Conservation (phyloP, 768 basidiomycete species). For the Paxillus involutus region DNA sequence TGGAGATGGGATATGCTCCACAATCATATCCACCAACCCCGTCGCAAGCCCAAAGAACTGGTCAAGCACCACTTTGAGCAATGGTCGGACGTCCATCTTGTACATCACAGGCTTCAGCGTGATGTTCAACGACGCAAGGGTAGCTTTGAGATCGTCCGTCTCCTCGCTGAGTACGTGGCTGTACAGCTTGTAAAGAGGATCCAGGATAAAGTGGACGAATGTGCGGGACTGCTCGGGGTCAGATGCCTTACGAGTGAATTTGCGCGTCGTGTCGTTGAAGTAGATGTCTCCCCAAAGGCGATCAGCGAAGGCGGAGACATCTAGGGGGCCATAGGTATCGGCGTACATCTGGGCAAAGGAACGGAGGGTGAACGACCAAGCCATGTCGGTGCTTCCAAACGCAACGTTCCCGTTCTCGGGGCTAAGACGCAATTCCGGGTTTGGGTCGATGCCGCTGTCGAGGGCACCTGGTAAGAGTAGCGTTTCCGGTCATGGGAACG, state of each 20-base stretch:
- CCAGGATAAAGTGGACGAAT: conserved; percentile 95
- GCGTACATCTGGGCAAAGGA: conserved; percentile 98
- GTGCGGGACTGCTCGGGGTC: conserved; percentile 76
- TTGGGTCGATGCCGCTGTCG: conserved; percentile 76
- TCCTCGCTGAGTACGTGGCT: conserved; percentile 94
- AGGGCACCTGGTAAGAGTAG: background rate
- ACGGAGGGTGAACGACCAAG: conserved; percentile 92
- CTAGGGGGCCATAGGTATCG: conserved; percentile 83
- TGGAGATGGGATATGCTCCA: conserved; percentile 87
- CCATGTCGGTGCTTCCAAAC: conserved; percentile 96
- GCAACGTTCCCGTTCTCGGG: conserved; percentile 97
- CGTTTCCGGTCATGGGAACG: background rate
- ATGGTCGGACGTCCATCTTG: conserved; percentile 97
- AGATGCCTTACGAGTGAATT: conserved; percentile 83
- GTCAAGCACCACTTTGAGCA: conserved; percentile 89
- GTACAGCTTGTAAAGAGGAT: conserved; percentile 96
- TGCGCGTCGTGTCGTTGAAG: conserved; percentile 79
- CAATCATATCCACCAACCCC: conserved; percentile 91
- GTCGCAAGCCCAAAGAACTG: conserved; percentile 94
- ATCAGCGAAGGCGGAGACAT: conserved; percentile 82
- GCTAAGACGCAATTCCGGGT: conserved; percentile 84
- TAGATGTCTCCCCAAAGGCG: conserved; percentile 99
- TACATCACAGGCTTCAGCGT: conserved; percentile 89
- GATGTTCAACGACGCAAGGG: conserved; percentile 76
- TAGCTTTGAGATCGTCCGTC: conserved; percentile 80